Evolutionary conservation across 164 flowering plant species (phyloP).

Genomic region (Aristolochia contorta): DNA sequence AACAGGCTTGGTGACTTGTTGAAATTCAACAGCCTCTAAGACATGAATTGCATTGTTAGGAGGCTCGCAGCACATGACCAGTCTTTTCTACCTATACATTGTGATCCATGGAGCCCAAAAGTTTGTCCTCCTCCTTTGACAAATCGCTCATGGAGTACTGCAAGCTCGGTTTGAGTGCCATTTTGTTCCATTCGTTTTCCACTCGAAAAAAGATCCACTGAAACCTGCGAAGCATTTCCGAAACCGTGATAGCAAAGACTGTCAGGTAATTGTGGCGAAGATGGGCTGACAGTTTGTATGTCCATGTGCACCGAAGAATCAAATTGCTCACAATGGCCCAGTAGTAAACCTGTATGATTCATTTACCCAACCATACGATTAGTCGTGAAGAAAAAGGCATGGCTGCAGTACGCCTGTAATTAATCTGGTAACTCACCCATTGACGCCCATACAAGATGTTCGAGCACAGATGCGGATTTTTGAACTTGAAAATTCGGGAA

Average conservation of each 20-base stretch:
- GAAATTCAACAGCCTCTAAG: no score
- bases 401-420: not conserved
- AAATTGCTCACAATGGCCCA: constrained; percentile 90
- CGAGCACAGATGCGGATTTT: constrained; percentile 45
- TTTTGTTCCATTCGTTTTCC: constrained; percentile 87
- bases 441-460: constrained; percentile 50
- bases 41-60: no score
- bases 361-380: not conserved
- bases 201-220: constrained; percentile 95
- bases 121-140: constrained; percentile 54
- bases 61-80: no score
- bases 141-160: constrained; percentile 43
- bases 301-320: constrained; percentile 86
- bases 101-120: constrained; percentile 42
- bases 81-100: constrained; percentile 28
- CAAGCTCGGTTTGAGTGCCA: constrained; percentile 44
- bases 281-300: constrained; percentile 98
- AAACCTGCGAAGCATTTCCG: constrained; percentile 83
- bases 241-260: constrained; percentile 56
- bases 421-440: constrained; percentile 58
- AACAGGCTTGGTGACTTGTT: no score
- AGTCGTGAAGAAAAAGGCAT: not conserved
- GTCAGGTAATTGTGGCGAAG: constrained; percentile 92
- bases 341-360: constrained; percentile 63
- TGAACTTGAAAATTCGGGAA: constrained; percentile 88